These are phyloP conservation scores for Triglochin maritima DNA, from an alignment of 106 monocot genomes.

Conservation along the genomic window DNA sequence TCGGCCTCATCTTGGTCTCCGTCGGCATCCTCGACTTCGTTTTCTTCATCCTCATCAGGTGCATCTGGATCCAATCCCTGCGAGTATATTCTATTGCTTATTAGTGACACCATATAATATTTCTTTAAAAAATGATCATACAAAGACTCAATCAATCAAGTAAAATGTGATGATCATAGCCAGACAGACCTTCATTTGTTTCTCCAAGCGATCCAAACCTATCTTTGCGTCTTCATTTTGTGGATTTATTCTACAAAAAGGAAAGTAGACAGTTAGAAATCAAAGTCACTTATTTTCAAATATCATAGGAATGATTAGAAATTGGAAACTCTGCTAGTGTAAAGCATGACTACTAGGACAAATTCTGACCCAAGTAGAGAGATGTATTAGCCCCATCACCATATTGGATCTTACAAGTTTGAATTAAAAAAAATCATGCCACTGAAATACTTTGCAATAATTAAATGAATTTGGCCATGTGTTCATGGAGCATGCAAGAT, in stretches of 20 bases:
- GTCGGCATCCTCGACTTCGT: constrained; percentile 85
- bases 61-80: constrained; percentile 99
- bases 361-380: too few relatives aligned
- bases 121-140: not conserved
- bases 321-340: not conserved
- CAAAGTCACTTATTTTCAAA: not conserved
- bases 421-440: too few relatives aligned
- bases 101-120: not conserved
- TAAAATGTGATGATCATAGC: not conserved
- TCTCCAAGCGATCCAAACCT: constrained; percentile 92
- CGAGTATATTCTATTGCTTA: not conserved
- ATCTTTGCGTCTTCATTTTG: constrained; percentile 94
- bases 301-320: not conserved
- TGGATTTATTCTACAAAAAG: constrained; percentile 63
- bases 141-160: not conserved
- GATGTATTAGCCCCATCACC: too few relatives aligned
- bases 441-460: too few relatives aligned
- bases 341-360: too few relatives aligned
- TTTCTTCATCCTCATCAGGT: constrained; percentile 91
- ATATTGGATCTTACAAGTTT: too few relatives aligned
- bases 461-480: too few relatives aligned
- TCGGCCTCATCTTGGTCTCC: constrained; percentile 86
- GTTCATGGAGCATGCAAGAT: too few relatives aligned
- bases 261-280: not conserved
- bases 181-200: constrained; percentile 83